Base-by-base conservation (phyloP, 768 basidiomycete genomes). In the Mycena sanguinolenta region DNA sequence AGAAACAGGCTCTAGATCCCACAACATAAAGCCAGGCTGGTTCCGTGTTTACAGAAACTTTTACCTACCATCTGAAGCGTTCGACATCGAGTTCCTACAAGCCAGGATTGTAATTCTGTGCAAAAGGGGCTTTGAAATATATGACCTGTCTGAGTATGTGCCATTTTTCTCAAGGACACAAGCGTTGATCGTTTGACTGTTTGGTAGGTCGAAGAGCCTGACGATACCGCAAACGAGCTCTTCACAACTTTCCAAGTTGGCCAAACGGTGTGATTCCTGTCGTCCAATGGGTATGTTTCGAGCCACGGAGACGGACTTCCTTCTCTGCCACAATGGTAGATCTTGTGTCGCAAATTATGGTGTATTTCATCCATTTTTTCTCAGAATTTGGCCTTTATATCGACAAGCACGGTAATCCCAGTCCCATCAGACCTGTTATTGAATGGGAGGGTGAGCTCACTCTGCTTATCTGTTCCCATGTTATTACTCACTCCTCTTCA, bases 231-330 rank as follows among this genome's bases (percentile, higher is more conserved):
- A 92, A 66, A 96, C 67, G 87, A 88, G 67, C 84, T n/a, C n/a
- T n/a, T n/a, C 81, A 82, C 90, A 75, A 75, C 85, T 91, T 38
- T 88, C 90, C 67, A 87, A 90, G 53, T 79, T 97, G 52, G 91
- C 93, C 28, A 96, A 93, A 76, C 90, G 96, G 6, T 96, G 95
- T 76, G 95, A 97, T 78, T 88, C 91, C 21, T 94, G 92, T 65
- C 87, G 91, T 60, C 96, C 97, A 0, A 86, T 98, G 79, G 96
- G 95, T 34, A 97, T 99, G 92, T 98, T 96, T 88, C 88, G 96
- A 30, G 93, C 93, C 2, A 92, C 90, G 34, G 95, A 96, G 55
- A 94, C 93, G 65, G 96, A 97, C 78, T 99, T 99, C 82, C 80
- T 99, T 28, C 86, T 99, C n/a, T 96, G 94, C 78, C 98, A 98